Base-by-base conservation (phyloP, 768 basidiomycete genomes). In the Leccinum imitatum region DNA sequence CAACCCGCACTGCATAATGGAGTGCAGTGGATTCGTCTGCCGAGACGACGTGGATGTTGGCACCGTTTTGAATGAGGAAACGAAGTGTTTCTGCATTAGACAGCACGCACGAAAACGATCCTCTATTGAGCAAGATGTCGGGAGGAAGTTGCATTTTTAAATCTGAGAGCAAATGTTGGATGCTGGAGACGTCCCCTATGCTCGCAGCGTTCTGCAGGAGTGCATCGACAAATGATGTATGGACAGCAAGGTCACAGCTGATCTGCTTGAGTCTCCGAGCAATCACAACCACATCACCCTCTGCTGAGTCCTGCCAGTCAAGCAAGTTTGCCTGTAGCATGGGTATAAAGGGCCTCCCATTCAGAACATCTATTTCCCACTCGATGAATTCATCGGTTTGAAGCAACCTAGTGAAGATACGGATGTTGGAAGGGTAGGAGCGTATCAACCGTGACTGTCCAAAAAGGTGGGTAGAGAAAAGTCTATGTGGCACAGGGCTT, bases 301-400 rank as follows among this genome's bases (percentile, higher is more conserved):
- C 23, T 25, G 25, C 6, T 27, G 25, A 7, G 0, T 27, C 1
- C 0, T 1, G 1, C 17, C 7, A 15, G 13, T 44, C 4, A 44
- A 2, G 41, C 8, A 9, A 3, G 8, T 11, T 44, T 44, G 9
- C 47, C 8, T 23, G 2, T 23, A 23, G 21, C 23, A 13, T 0
- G 1, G n/a, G 47, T 48, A 8, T 14, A 3, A 13, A 0, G 0
- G 0, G n/a, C n/a, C 19, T 5, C 41, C 1, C 7, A 7, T 48
- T 14, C 6, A 0, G 10, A 23, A 48, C 23, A 23, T 23, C 19
- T 8, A 1, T 48, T 48, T 1, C 47, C 47, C 47, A 48, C 10
- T 48, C 47, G 0, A 19, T 6, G 41, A 44, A 48, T 23, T 48
- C 21, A 48, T 48, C 47, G 0, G 47, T 8, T 15, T 48, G 47